phyloP scores from a whole-genome alignment of 257 asterid species.

The Penstemon barbatus region DNA sequence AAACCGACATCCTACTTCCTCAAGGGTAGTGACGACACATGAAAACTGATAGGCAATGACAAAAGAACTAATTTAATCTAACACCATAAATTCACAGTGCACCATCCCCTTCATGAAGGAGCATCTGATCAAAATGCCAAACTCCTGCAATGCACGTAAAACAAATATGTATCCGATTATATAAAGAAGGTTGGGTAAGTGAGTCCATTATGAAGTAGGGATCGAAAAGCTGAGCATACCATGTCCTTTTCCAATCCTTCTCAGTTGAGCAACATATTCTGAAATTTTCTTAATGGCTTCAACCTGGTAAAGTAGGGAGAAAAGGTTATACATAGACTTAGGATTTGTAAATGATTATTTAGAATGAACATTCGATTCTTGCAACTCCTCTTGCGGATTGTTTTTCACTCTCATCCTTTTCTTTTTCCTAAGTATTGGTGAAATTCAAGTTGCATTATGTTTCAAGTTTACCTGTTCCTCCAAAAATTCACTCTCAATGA shows the following conservation, averaged over 20 bases:
- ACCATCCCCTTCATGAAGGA: constrained; percentile 41
- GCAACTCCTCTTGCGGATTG: too few relatives aligned
- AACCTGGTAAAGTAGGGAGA: constrained; percentile 40
- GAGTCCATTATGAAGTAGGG: not conserved
- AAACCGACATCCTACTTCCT: not conserved
- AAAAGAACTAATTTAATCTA: constrained; percentile 11
- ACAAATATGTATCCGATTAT: not conserved
- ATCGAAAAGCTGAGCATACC: constrained; percentile 41
- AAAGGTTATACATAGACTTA: too few relatives aligned
- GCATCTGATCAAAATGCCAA: constrained; percentile 80
- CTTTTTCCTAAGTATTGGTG: not conserved
- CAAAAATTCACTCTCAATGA: constrained; percentile 66
- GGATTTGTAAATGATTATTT: too few relatives aligned
- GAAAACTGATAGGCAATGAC: not conserved
- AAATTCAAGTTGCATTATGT: not conserved
- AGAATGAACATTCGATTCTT: too few relatives aligned
- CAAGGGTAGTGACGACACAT: not conserved
- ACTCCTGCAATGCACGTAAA: constrained; percentile 41
- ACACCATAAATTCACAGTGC: constrained; percentile 36
- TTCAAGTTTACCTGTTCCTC: constrained; percentile 59
- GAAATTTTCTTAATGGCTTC: constrained; percentile 69
- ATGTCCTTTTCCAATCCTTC: constrained; percentile 90
- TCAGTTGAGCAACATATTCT: constrained; percentile 74
- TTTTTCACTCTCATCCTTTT: too few relatives aligned
- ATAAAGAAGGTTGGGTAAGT: not conserved